Base-by-base conservation (phyloP, 192 early-diverging fungal species). In the Mortierella alpina region DNA sequence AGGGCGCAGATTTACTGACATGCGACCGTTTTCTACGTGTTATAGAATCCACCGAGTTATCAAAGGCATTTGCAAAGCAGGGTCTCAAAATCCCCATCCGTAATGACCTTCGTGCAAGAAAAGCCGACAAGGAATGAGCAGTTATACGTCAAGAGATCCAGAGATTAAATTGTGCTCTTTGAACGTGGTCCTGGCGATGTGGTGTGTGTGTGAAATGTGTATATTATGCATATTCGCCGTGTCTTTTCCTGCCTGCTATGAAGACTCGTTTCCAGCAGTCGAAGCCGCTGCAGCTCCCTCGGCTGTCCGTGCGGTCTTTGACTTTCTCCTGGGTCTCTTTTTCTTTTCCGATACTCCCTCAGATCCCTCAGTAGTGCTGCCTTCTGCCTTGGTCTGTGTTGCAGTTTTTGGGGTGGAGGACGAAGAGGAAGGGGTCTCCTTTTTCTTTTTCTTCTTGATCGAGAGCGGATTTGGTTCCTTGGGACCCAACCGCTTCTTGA, bases 381-480 rank as follows among this genome's bases (percentile, higher is more conserved):
- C 18, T 6, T 18, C 44, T 8, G 45, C 54, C 44, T 61, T 61
- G 14, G 9, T 46, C 40, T 45, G 56, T 52, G 65, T 49, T 59
- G 66, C 55, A 42, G 54, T 65, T 23, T 46, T 57, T 39, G 45
- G 7, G 17, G 20, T 23, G 17, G 18, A 60, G 40, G 60, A 50
- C 10, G 68, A 3, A 20, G 81, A 42, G 47, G 51, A 61, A 15
- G 66, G 44, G 31, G 65, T 31, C 17, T 68, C 70, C 51, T 66
- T 70, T 67, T 83, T 86, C 54, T 90, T 86, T 50, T 90, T 87
- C 88, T 95, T 98, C 83, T 96, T 98, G 51, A 95, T 73, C 31
- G 94, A 94, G 14, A 98, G 82, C 59, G 95, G 95, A 70, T 98
- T 98, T 6, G 95, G 94, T 31, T 86, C 90, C 84, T 96, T 96